Evolutionary conservation across 148 eudicot genomes (phyloP).

Genomic region (Salicornia ramosissima): DNA sequence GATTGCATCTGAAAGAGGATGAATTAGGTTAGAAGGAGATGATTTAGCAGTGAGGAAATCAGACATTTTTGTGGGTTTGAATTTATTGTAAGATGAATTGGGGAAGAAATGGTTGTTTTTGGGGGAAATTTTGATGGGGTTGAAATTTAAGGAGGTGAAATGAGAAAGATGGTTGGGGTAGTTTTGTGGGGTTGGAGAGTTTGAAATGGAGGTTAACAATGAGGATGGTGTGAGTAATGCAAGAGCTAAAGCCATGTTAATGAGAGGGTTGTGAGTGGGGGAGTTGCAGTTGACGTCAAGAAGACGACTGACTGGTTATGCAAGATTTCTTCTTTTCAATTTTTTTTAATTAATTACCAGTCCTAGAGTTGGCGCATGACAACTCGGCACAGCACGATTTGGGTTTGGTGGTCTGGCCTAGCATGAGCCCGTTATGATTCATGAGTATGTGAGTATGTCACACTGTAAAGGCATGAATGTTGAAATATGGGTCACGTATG

Average conservation of each 20-base stretch:
- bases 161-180: conserved; percentile 11
- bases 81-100: neutral
- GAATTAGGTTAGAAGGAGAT: conserved; percentile 25
- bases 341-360: no score
- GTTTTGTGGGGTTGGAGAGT: neutral
- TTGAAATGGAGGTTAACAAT: neutral
- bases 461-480: no score
- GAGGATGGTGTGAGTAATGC: conserved; percentile 1
- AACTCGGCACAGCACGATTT: no score
- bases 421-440: no score
- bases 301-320: neutral
- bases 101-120: neutral
- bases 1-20: conserved; percentile 33
- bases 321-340: no score
- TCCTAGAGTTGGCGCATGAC: no score
- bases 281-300: conserved; percentile 4
- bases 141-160: conserved; percentile 19
- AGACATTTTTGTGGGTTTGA: conserved; percentile 24
- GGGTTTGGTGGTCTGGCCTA: no score
- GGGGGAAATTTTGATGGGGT: neutral
- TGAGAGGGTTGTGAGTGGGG: neutral
- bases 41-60: conserved; percentile 30
- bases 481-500: no score
- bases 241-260: conserved; percentile 16
- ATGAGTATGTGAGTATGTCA: no score